phyloP scores from a whole-genome alignment of 495 filamentous ascomycete species.

The Stereocaulon alpinum region DNA sequence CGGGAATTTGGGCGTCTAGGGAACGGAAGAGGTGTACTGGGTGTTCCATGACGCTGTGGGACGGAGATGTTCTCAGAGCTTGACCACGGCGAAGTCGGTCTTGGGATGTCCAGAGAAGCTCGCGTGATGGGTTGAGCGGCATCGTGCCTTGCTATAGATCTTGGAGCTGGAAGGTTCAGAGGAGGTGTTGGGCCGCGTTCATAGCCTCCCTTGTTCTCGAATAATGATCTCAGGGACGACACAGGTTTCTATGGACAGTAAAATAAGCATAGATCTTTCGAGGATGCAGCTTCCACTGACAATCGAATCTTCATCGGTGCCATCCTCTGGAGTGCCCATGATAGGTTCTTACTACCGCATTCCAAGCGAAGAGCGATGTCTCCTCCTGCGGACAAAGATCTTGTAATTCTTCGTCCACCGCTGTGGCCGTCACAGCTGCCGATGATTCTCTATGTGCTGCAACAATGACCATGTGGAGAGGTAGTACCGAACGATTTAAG shows the following conservation, averaged over 20 bases:
- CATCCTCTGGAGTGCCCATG: conserved; percentile 29
- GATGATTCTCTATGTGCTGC: neutral
- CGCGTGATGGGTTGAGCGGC: conserved; percentile 38
- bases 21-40: conserved; percentile 5
- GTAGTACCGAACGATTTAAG: neutral
- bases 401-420: neutral
- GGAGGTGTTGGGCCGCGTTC: conserved; percentile 33
- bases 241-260: conserved; percentile 51
- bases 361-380: neutral
- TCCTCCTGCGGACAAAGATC: neutral
- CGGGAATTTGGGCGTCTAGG: neutral
- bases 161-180: conserved; percentile 29
- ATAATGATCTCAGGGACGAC: conserved; percentile 83
- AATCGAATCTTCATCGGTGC: conserved; percentile 37
- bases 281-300: conserved; percentile 28
- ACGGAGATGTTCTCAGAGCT: conserved; percentile 12
- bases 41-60: neutral
- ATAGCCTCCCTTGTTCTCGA: conserved; percentile 69
- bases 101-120: conserved; percentile 44
- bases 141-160: conserved; percentile 31
- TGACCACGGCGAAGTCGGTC: conserved; percentile 34
- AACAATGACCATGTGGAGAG: neutral
- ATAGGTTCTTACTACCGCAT: conserved; percentile 7
- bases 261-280: conserved; percentile 20
- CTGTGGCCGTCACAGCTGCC: neutral